Evolutionary conservation across 495 filamentous ascomycete genomes (phyloP), one percentile per base, ranked within the genome.

Genomic region (Trichocladium antarcticum): DNA sequence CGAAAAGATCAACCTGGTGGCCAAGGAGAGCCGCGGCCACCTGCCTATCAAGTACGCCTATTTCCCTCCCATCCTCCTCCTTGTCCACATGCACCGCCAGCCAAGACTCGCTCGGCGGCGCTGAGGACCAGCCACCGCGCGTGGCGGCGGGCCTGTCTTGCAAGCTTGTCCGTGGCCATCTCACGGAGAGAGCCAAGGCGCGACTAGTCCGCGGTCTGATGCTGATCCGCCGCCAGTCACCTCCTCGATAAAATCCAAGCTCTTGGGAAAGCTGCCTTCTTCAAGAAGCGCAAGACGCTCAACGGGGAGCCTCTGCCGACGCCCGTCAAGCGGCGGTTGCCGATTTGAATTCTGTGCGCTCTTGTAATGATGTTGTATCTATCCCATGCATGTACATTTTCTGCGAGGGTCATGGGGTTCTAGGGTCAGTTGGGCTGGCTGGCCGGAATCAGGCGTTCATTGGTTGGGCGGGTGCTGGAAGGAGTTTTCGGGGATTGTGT

Each of bases 21-120:
- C 85, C 20, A 70, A 77, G 53, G 68, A 74, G 57, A 70, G 76
- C 53, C 61, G 62, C 47, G 67, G 74, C n/a, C 70, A 76, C 45
- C 51, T 80, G 51, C 79, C 79, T 31, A 74, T 81, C 29, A 74
- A 70, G 76, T 80, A 73, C 61, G 77, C 66, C 40, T 45, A 54
- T 37, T 57, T 57, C 47, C 49, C 57, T 46, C 55, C 50, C 22
- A 32, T 47, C 14, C 42, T 53, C 10, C 47, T 46, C 3, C 40
- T 51, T 42, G 37, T 51, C 37, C 31, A 42, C 36, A 41, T 46
- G 49, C 36, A 42, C 10, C 24, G 6, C 22, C 7, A 3, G 22
- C n/a, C 15, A 8, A 27, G 24, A 27, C 24, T 3, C 8, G 8
- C 24, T 27, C 8, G 24, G 8, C 8, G 24, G 8, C 24, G 24